Evolutionary conservation across 495 filamentous ascomycete genomes (phyloP), one percentile per base, ranked within the genome.

Genomic region (Penicillium coffeae): DNA sequence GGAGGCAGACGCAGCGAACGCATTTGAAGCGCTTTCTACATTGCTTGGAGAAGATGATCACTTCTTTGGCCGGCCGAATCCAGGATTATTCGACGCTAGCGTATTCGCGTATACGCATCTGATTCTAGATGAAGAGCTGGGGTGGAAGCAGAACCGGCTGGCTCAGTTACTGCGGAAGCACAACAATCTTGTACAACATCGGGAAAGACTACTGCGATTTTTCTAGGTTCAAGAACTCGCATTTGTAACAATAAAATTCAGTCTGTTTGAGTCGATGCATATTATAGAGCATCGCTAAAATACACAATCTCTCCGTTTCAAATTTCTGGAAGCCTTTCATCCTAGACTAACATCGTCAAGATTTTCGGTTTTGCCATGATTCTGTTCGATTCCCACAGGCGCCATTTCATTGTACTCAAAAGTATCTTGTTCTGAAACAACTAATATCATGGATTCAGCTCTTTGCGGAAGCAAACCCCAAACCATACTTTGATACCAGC

Each of bases 51-150:
- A 79, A 1, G 70, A 83, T 37, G 52, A 75, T 27, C 87, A 84
- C 71, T 90, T 90, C 63, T 89, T 89, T 65, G 77, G 72, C 3
- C 71, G 69, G 3, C 59, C 68, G 8, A 72, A 68, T 20, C 89
- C 93, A 2, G 79, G 82, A 0, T 57, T 90, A 10, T 89, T 98
- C 55, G 93, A 98, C 66, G 89, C 91, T 20, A 81, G 76, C 47
- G 81, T 96, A 18, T 97, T 95, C 71, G 85, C 88, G 19, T 98
- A 95, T 66, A 90, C 88, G n/a, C 79, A 92, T 63, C 62, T 95
- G 15, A 75, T 96, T 22, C 60, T 94, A 50, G 79, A 86, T 52
- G 69, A 78, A 8, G 55, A 51, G 2, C 61, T 85, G 54, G 76
- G 67, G 3, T 89, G 84, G 86, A 75, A 70, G 50, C 69, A 73